Base-by-base conservation (phyloP, 23 red algal species). In the Cyanidiococcus yangmingshanensis region DNA sequence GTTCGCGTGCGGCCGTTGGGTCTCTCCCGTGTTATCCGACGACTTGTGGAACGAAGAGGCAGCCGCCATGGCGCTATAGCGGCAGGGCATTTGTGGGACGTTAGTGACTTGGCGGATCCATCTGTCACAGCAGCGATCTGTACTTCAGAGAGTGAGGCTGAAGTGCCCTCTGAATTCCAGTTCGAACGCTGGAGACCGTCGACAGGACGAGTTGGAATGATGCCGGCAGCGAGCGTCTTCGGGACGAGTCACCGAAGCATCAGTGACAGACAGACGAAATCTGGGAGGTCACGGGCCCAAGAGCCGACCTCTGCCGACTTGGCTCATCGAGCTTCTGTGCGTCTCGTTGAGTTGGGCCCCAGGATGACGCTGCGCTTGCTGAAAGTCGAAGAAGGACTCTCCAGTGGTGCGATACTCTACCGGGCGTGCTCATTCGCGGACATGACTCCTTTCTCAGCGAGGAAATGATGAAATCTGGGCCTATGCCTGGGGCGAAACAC, bases 281-380 rank as follows among this genome's bases (percentile, higher is more conserved):
- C 63, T 7, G n/a, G n/a, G 63, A 25, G 63, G 63, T 71, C 63
- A 29, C 63, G 63, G 32, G 50, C 50, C 16, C 15, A 57, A n/a
- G 50, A 57, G 50, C 7, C 21, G 45, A 15, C 45, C 7, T 7
- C 45, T 15, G 45, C 45, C 12, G 21, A 21, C 45, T 54, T 15
- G 12, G 45, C 45, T 7, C 45, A 7, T 38, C 80, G 74, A 35
- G 80, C 76, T 39, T 41, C 85, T 1, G 76, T 97, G 36, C 83
- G 86, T 57, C 75, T 97, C 67, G 76, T 87, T 30, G 93, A 97
- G 68, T 68, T 90, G 21, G 93, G 93, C 3, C 93, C 93, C 30
- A 39, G 93, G 16, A 57, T 97, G 41, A 82, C 37, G 29, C 76
- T 97, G 59, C 32, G 80, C 40, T 79, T 97, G 24, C 75, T 88